Evolutionary conservation across 805 yeast genomes (phyloP), one percentile per base, ranked within the genome.

Genomic region (Pichia nakasei): DNA sequence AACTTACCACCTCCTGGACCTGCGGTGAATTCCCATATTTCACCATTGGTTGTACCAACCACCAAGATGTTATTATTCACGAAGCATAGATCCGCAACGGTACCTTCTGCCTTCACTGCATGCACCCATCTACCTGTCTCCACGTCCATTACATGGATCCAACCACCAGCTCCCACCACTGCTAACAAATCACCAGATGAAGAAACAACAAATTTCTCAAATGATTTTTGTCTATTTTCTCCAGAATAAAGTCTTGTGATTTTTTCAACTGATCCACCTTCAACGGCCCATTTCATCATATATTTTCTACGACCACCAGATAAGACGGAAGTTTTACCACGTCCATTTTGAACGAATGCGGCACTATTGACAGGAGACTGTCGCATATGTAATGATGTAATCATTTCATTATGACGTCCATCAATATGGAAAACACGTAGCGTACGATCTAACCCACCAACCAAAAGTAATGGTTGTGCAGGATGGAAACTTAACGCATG

Each of bases 401-500:
- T 94, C 34, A 91, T 65, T 47, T 77, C 78, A 59, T 93, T 93
- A 46, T 64, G 60, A 56, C 83, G 85, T 15, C 97, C 97, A 60
- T 93, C 97, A 41, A 89, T 77, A 57, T 91, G 95, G 61, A 81
- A 93, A 13, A 93, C 70, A 52, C 98, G 72, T 43, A 93, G 60
- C 0, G 96, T 83, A 52, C 85, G 73, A 61, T 93, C 99, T 59
- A 82, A 89, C 20, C 99, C 99, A 45, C 93, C 95, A 0, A 96
- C 85, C 42, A 93, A 65, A 38, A 91, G 66, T 26, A 93, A 67
- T 35, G 98, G 95, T 53, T 81, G 86, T 8, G 73, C 67, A 9
- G 85, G 85, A 61, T 93, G 98, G 74, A 93, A 93, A 5, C 84
- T 72, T 34, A 93, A 57, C 0, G 91, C 68, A 64, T 87, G 97